These are phyloP conservation scores for Populus nigra DNA, from an alignment of 345 rosid species.

Conservation along the genomic window DNA sequence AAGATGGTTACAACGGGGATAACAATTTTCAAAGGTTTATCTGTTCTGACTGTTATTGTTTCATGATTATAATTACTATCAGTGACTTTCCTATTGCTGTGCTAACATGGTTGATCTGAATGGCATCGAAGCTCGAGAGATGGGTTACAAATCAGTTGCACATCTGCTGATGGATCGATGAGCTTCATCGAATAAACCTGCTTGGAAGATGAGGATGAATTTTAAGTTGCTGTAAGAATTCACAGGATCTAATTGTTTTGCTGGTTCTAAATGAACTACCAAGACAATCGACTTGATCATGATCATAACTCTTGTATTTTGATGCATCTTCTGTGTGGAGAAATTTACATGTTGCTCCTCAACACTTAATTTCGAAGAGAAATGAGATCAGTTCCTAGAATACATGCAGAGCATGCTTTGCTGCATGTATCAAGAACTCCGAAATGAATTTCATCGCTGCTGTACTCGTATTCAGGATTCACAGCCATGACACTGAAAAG, in stretches of 20 bases:
- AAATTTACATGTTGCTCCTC: background rate
- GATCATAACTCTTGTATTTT: background rate
- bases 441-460: background rate
- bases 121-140: constrained; percentile 25
- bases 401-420: background rate
- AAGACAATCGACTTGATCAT: background rate
- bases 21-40: constrained; percentile 32
- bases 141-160: constrained; percentile 45
- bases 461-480: background rate
- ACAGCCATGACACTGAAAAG: background rate
- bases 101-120: background rate
- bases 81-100: background rate
- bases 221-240: background rate
- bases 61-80: background rate
- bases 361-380: background rate
- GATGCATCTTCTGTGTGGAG: background rate
- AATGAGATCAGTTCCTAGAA: background rate
- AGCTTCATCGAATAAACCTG: constrained; percentile 26
- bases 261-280: background rate
- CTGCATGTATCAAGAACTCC: background rate
- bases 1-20: constrained; percentile 35
- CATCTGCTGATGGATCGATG: constrained; percentile 35
- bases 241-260: background rate
- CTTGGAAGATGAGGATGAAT: background rate
- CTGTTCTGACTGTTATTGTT: background rate